phyloP scores from a whole-genome alignment of 2,329 filamentous ascomycete species.

The Neobulgaria alba region DNA sequence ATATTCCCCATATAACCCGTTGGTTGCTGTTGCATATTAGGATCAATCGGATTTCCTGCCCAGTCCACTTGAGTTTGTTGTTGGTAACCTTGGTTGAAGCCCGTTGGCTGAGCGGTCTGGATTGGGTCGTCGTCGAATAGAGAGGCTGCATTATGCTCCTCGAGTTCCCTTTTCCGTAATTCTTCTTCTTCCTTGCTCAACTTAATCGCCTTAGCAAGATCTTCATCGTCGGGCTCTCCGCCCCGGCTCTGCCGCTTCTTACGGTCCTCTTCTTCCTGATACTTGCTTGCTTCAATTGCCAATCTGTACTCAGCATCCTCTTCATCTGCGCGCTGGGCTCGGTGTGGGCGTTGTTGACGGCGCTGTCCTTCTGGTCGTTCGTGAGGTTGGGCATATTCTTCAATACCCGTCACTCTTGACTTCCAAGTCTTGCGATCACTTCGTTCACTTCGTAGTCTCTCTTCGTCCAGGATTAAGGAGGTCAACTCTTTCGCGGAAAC shows the following conservation, averaged over 20 bases:
- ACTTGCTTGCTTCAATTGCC: constrained; percentile 90
- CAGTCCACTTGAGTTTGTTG: constrained; percentile 95
- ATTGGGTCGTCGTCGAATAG: constrained; percentile 77
- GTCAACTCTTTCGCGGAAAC: constrained; percentile 95
- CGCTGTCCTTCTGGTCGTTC: constrained; percentile 31
- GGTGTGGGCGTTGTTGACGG: constrained; percentile 37
- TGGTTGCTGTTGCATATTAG: constrained; percentile 67
- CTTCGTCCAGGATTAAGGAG: constrained; percentile 84
- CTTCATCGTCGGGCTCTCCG: constrained; percentile 62
- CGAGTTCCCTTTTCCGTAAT: constrained; percentile 73
- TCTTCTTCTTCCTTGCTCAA: constrained; percentile 94
- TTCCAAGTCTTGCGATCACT: constrained; percentile 94
- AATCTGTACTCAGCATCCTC: constrained; percentile 86
- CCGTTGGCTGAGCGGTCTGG: constrained; percentile 58
- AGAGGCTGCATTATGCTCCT: constrained; percentile 73
- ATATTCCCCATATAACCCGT: constrained; percentile 61
- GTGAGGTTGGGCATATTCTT: constrained; percentile 58
- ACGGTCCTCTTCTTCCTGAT: constrained; percentile 85
- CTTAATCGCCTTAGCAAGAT: constrained; percentile 89
- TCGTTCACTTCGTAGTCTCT: constrained; percentile 80
- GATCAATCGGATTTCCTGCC: constrained; percentile 89
- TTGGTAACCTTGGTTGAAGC: constrained; percentile 94
- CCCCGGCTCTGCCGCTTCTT: constrained; percentile 58
- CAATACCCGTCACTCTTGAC: constrained; percentile 85
- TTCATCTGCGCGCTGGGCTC: constrained; percentile 54